Evolutionary conservation across 345 rosid genomes (phyloP).

Genomic region (Erucastrum elatum): DNA sequence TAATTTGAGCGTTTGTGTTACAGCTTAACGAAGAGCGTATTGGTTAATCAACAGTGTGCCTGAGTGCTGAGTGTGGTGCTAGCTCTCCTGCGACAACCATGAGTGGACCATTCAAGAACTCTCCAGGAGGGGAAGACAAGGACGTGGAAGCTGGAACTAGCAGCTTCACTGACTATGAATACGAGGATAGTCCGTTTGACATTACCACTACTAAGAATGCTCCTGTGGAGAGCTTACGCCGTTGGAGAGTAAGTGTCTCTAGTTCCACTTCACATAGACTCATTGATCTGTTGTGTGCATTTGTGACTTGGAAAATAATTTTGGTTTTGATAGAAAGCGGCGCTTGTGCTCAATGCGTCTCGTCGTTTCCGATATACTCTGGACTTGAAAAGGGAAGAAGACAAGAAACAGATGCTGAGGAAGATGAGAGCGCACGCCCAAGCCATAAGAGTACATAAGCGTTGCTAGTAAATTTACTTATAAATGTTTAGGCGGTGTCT

Average conservation of each 20-base stretch:
- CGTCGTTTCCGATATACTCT: conserved; percentile 94
- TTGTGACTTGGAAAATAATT: background rate
- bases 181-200: conserved; percentile 52
- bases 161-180: conserved; percentile 27
- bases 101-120: conserved; percentile 39
- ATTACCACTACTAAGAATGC: conserved; percentile 77
- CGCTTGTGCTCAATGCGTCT: conserved; percentile 93
- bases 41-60: conserved; percentile 4
- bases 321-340: conserved; percentile 76
- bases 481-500: background rate
- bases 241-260: conserved; percentile 72
- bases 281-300: background rate
- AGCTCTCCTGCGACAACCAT: conserved; percentile 65
- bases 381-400: conserved; percentile 87
- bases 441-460: conserved; percentile 67
- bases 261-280: background rate
- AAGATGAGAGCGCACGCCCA: conserved; percentile 89
- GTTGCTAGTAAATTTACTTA: background rate
- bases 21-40: conserved; percentile 19
- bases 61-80: conserved; percentile 37
- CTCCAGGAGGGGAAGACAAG: conserved; percentile 41
- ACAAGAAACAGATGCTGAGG: conserved; percentile 55
- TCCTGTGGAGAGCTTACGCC: conserved; percentile 57
- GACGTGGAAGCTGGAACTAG: conserved; percentile 58
- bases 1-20: conserved; percentile 8